Percentiles rank a stretch among this genome's conserved stretches.
phyloP scores from a whole-genome alignment of 371 early-diverging fungal genomes.

The Mortierella sp. region DNA sequence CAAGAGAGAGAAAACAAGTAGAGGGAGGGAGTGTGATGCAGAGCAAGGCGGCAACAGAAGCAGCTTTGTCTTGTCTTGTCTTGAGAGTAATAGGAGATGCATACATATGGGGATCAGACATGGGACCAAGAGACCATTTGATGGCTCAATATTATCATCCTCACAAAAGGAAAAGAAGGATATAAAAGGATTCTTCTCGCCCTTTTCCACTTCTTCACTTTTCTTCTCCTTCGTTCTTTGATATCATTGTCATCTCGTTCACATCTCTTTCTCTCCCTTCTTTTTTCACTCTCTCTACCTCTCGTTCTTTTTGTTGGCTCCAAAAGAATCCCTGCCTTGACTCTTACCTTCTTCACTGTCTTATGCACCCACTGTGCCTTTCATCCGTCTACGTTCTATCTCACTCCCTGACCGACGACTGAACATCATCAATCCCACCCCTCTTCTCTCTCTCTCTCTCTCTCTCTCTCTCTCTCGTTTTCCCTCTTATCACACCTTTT shows the following conservation, averaged over 20 bases:
- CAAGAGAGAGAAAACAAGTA: too few relatives aligned
- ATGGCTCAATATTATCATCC: background rate
- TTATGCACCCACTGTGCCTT: too few relatives aligned
- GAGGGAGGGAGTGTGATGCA: too few relatives aligned
- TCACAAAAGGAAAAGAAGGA: background rate
- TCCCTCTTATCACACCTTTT: background rate
- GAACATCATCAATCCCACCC: too few relatives aligned
- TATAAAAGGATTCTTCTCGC: background rate
- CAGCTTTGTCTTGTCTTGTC: too few relatives aligned
- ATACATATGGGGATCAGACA: too few relatives aligned
- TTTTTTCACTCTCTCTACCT: conserved; percentile 3
- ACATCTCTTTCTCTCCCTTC: background rate
- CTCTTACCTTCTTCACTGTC: background rate
- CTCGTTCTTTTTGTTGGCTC: too few relatives aligned
- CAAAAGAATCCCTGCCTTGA: background rate
- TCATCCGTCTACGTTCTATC: too few relatives aligned
- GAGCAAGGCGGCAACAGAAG: too few relatives aligned
- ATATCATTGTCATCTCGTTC: background rate
- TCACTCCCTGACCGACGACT: too few relatives aligned
- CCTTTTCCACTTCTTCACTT: background rate
- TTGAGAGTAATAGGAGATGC: too few relatives aligned
- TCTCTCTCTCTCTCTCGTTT: background rate
- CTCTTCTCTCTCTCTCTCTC: background rate
- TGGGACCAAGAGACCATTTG: background rate
- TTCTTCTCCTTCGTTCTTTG: background rate